These are phyloP conservation scores for Trichothecium sympodiale DNA, from an alignment of 2,329 filamentous ascomycete species.

Conservation along the genomic window DNA sequence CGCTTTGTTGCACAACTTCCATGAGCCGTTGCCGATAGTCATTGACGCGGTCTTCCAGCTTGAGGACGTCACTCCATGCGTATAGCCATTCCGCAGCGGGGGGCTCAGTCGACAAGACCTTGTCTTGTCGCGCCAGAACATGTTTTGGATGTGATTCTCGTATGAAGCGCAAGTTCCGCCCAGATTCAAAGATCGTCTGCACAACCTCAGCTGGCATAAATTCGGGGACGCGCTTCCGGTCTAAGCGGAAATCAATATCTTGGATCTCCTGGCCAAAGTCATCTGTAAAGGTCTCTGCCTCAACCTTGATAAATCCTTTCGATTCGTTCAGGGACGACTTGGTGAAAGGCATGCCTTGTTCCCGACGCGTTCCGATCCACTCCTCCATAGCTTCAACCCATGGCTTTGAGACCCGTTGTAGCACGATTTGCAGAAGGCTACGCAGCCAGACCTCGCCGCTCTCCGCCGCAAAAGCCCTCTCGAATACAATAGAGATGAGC, in stretches of 20 bases:
- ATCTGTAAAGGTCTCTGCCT: conserved; percentile 41
- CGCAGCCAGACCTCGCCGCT: conserved; percentile 51
- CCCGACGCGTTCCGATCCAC: conserved; percentile 61
- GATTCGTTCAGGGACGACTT: conserved; percentile 31
- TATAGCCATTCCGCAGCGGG: conserved; percentile 58
- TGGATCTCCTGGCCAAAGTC: conserved; percentile 47
- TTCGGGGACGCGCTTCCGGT: conserved; percentile 53
- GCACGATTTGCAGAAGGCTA: conserved; percentile 54
- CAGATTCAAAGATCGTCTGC: conserved; percentile 66
- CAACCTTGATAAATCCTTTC: conserved; percentile 51
- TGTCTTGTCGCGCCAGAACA: conserved; percentile 45
- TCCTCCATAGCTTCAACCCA: conserved; percentile 59
- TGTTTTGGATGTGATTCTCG: conserved; percentile 60
- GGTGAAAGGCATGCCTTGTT: conserved; percentile 42
- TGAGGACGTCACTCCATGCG: conserved; percentile 57
- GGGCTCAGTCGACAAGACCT: conserved; percentile 33
- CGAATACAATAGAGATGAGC: conserved; percentile 50
- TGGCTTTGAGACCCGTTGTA: conserved; percentile 50
- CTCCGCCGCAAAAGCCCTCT: conserved; percentile 51
- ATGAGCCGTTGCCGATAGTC: conserved; percentile 20
- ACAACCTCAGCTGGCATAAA: conserved; percentile 64
- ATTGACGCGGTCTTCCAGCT: conserved; percentile 47
- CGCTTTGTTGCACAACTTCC: conserved; percentile 10
- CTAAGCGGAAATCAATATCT: conserved; percentile 51
- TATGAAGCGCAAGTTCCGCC: conserved; percentile 64